Conservation (phyloP, 768 basidiomycete species). For the Tephrocybe sp. region DNA sequence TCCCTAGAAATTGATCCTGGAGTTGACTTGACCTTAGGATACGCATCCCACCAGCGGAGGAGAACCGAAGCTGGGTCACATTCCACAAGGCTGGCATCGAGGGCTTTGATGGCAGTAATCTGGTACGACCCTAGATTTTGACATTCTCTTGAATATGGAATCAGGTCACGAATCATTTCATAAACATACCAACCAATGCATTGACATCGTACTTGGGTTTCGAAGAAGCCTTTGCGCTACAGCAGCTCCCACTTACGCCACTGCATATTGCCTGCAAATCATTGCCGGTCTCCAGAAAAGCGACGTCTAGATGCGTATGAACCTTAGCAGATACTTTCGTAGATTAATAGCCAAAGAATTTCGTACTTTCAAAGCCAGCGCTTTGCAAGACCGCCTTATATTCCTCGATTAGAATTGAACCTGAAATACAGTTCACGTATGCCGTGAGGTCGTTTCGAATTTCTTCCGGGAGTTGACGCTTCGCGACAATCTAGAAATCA, state of each 20-base stretch:
- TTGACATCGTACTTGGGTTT: slow-evolving; percentile 37
- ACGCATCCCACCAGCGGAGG: slow-evolving; percentile 54
- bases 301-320: slow-evolving; percentile 29
- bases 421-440: slow-evolving; percentile 47
- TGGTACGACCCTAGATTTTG: slow-evolving; percentile 44
- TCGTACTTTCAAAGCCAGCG: slow-evolving; percentile 43
- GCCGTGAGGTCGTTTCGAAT: slow-evolving; percentile 40
- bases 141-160: background rate
- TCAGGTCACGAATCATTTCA: too few species aligned
- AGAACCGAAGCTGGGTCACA: slow-evolving; percentile 25
- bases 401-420: slow-evolving; percentile 39
- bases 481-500: slow-evolving; percentile 43
- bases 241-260: background rate
- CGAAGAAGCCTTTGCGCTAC: background rate
- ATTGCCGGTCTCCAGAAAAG: slow-evolving; percentile 38
- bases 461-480: slow-evolving; percentile 38
- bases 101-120: slow-evolving; percentile 45
- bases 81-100: slow-evolving; percentile 1
- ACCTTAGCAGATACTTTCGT: too few species aligned
- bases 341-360: background rate
- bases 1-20: slow-evolving; percentile 31
- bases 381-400: slow-evolving; percentile 36
- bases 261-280: slow-evolving; percentile 40
- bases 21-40: slow-evolving; percentile 37
- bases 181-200: slow-evolving; percentile 41